These are phyloP conservation scores for Chimonanthus salicifolius DNA, from an alignment of 164 flowering plant species.

Conservation along the genomic window DNA sequence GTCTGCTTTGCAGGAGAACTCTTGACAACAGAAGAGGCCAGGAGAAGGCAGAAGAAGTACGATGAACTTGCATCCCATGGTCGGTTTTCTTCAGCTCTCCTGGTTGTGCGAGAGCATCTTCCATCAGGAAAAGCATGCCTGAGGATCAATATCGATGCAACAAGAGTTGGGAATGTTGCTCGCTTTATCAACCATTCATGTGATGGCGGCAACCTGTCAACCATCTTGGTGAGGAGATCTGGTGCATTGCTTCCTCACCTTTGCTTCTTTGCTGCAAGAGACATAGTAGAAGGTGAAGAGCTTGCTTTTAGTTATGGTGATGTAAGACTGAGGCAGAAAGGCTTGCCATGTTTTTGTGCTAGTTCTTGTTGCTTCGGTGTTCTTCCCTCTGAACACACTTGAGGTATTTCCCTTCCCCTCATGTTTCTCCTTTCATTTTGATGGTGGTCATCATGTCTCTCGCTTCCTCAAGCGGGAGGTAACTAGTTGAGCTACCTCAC, in stretches of 20 bases:
- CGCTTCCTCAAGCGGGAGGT: too few relatives aligned
- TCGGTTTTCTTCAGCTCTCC: conserved; percentile 56
- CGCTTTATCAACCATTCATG: conserved; percentile 92
- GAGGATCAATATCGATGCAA: conserved; percentile 85
- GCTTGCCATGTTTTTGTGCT: conserved; percentile 69
- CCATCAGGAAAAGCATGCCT: conserved; percentile 83
- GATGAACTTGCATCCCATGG: conserved; percentile 43
- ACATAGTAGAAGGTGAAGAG: conserved; percentile 71
- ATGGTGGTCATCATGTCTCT: background rate
- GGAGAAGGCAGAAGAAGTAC: conserved; percentile 56
- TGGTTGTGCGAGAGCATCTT: conserved; percentile 90
- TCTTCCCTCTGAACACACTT: conserved; percentile 78
- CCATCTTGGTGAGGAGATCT: conserved; percentile 53
- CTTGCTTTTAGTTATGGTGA: conserved; percentile 88
- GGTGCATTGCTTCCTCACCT: conserved; percentile 75
- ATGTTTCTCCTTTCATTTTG: background rate
- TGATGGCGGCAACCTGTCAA: conserved; percentile 79
- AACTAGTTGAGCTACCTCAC: background rate
- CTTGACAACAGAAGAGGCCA: conserved; percentile 71
- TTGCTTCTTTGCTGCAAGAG: conserved; percentile 77
- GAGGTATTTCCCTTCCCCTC: conserved; percentile 5
- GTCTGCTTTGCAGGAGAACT: conserved; percentile 57
- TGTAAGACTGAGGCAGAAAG: conserved; percentile 29
- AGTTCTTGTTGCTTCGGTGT: conserved; percentile 58
- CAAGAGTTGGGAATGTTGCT: conserved; percentile 69